Evolutionary conservation across 2,329 filamentous ascomycete genomes (phyloP).

Genomic region (Alternaria consortialis): DNA sequence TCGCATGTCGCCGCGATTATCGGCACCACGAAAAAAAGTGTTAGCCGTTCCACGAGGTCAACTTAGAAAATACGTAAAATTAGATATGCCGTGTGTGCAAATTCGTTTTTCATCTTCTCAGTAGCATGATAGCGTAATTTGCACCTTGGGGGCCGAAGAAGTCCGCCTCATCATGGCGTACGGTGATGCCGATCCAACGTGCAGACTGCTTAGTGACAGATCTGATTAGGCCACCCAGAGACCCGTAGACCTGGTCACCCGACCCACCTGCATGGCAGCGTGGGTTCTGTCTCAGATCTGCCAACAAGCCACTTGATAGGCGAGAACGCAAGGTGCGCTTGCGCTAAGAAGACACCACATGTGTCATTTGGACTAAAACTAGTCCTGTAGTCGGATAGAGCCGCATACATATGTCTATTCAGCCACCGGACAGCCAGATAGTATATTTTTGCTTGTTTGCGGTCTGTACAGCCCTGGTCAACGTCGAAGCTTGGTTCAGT

Average conservation of each 20-base stretch:
- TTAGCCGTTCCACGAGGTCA: not conserved
- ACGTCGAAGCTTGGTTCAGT: not conserved
- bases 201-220: slow-evolving; percentile 1
- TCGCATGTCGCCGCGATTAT: not conserved
- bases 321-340: not conserved
- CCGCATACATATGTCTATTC: not conserved
- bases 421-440: too few relatives aligned
- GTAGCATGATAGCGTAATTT: not conserved
- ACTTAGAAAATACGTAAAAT: not conserved
- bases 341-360: not conserved
- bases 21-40: too few relatives aligned
- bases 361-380: not conserved
- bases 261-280: not conserved
- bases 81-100: not conserved
- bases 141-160: not conserved
- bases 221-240: not conserved
- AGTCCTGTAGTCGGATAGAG: not conserved
- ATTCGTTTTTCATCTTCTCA: not conserved
- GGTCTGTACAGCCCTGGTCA: not conserved
- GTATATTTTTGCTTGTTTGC: not conserved
- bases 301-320: not conserved
- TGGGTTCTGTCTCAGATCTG: not conserved
- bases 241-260: not conserved
- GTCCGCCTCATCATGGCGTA: not conserved
- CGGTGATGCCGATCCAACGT: not conserved